Conservation (phyloP, 139 green algal species). For the Chlorella sp. region DNA sequence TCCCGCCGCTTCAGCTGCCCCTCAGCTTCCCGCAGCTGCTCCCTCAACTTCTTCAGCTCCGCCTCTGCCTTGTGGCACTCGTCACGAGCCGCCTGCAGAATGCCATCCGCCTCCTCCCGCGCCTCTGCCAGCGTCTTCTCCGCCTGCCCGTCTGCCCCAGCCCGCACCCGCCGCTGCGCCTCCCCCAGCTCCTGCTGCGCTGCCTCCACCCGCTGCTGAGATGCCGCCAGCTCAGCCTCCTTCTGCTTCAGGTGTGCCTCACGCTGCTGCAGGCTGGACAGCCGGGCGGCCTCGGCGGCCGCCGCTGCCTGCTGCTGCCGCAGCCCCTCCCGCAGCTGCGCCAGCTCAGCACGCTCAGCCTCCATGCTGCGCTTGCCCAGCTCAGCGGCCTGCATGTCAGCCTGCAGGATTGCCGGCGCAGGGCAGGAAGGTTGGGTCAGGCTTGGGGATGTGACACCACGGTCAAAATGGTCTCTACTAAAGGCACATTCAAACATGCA, state of each 20-base stretch:
- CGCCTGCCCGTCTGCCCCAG: neutral
- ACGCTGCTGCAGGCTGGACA: constrained; percentile 23
- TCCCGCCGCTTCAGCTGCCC: constrained; percentile 19
- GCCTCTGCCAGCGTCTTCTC: constrained; percentile 12
- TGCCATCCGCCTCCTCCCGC: constrained; percentile 18
- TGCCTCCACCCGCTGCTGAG: constrained; percentile 2
- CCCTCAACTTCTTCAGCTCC: constrained; percentile 18
- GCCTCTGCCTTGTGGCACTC: constrained; percentile 27
- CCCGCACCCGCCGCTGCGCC: neutral
- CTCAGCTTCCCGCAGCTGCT: constrained; percentile 15
- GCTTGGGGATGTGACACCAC: neutral
- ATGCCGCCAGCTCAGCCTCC: neutral
- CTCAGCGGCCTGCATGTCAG: constrained; percentile 20
- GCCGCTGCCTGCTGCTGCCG: constrained; percentile 9
- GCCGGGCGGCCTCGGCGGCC: constrained; percentile 21
- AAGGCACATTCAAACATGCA: too few relatives aligned
- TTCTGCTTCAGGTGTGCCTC: constrained; percentile 21
- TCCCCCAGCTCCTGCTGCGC: constrained; percentile 22
- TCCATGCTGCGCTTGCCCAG: constrained; percentile 32
- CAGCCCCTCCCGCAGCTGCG: constrained; percentile 7
- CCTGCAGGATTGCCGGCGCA: neutral
- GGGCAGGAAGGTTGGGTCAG: neutral
- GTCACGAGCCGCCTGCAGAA: constrained; percentile 28
- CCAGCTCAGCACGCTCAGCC: constrained; percentile 9
- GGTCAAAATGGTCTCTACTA: neutral